These are phyloP conservation scores for Volutella citrinella DNA, from an alignment of 2,329 filamentous ascomycete genomes.

Conservation along the genomic window DNA sequence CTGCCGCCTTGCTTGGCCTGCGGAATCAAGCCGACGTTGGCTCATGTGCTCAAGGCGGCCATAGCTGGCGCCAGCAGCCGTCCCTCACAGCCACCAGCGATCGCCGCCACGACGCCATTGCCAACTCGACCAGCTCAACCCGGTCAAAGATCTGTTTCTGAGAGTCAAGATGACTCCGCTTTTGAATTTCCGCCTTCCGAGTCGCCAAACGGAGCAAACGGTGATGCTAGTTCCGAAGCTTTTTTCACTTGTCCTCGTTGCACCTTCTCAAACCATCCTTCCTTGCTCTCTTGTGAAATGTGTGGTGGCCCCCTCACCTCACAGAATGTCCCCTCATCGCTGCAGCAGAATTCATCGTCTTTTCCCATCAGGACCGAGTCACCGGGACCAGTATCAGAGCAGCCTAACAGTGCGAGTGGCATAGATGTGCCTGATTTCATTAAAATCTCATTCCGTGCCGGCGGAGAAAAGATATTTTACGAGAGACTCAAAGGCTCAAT, in stretches of 20 bases:
- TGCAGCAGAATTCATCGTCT: slow-evolving; percentile 35
- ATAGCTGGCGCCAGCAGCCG: slow-evolving; percentile 71
- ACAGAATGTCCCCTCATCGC: slow-evolving; percentile 38
- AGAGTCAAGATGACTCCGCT: slow-evolving; percentile 7
- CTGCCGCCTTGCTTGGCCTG: slow-evolving; percentile 87
- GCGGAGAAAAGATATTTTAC: slow-evolving; percentile 86
- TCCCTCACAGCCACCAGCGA: slow-evolving; percentile 13
- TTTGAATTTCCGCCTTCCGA: no score
- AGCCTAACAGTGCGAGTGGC: no score
- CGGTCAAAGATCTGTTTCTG: slow-evolving; percentile 9
- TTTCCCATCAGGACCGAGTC: slow-evolving; percentile 60
- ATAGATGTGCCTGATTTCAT: no score
- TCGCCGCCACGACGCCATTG: slow-evolving; percentile 20
- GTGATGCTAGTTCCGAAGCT: slow-evolving; percentile 20
- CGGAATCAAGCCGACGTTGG: slow-evolving; percentile 85
- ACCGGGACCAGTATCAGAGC: slow-evolving; percentile 66
- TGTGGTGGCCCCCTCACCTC: slow-evolving; percentile 75
- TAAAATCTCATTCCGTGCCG: slow-evolving; percentile 87
- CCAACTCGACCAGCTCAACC: slow-evolving; percentile 27
- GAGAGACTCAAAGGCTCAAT: slow-evolving; percentile 85
- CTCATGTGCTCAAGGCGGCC: slow-evolving; percentile 80
- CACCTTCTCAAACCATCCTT: slow-evolving; percentile 92
- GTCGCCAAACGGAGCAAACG: slow-evolving; percentile 5
- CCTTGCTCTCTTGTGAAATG: slow-evolving; percentile 81
- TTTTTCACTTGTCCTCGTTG: slow-evolving; percentile 76